phyloP scores from a whole-genome alignment of 345 rosid species.

The Geranium brycei region DNA sequence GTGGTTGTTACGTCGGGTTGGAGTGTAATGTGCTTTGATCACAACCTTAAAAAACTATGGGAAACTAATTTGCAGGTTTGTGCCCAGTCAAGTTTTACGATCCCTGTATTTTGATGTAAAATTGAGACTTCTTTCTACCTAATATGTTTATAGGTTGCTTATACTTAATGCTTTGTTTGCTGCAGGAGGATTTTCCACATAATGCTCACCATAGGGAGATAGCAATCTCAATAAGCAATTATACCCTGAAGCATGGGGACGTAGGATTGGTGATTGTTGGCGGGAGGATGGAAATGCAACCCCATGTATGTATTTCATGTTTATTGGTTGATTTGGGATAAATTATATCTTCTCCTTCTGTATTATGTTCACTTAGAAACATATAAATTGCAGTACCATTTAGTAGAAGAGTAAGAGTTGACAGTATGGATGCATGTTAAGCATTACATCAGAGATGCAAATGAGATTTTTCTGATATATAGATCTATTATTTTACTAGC shows the following conservation, averaged over 20 bases:
- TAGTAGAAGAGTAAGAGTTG: too few relatives aligned
- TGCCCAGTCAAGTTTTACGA: neutral
- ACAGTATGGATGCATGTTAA: too few relatives aligned
- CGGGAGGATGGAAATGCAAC: conserved; percentile 91
- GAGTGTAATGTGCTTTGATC: conserved; percentile 96
- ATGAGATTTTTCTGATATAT: neutral
- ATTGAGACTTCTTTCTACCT: neutral
- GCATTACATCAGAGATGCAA: too few relatives aligned
- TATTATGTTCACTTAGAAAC: neutral
- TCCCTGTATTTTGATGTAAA: too few relatives aligned
- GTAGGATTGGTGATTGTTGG: conserved; percentile 75
- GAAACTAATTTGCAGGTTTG: conserved; percentile 80
- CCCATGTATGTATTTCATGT: conserved; percentile 51
- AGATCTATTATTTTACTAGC: neutral
- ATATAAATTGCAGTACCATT: too few relatives aligned
- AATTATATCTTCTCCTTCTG: neutral
- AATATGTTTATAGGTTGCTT: neutral
- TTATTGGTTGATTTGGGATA: neutral
- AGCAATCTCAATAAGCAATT: conserved; percentile 66
- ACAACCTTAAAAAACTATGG: conserved; percentile 88
- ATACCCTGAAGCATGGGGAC: conserved; percentile 81
- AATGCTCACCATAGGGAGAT: conserved; percentile 84
- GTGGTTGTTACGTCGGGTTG: conserved; percentile 95
- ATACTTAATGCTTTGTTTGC: conserved; percentile 6
- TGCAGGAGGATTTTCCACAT: conserved; percentile 86